Percentiles rank a stretch among this genome's conserved stretches.
These are phyloP conservation scores for Candida germanica DNA, from an alignment of 805 yeast genomes.

Conservation along the genomic window DNA sequence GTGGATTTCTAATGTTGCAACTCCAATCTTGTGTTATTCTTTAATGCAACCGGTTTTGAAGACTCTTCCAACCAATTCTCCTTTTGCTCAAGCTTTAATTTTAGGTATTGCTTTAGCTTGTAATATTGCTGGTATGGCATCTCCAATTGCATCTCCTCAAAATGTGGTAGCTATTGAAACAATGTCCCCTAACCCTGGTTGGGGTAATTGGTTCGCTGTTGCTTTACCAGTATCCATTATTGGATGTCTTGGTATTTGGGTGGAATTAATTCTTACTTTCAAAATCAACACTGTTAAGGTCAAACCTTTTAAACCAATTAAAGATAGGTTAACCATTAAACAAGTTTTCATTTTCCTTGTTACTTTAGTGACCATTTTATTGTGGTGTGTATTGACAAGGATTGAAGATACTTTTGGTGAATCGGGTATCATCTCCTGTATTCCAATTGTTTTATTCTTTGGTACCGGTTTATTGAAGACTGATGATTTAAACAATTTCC, in stretches of 20 bases:
- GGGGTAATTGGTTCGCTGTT: conserved; percentile 93
- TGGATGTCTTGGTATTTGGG: conserved; percentile 68
- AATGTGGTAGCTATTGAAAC: conserved; percentile 85
- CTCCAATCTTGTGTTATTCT: conserved; percentile 90
- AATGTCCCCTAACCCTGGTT: conserved; percentile 79
- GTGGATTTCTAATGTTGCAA: conserved; percentile 97
- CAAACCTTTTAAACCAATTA: conserved; percentile 47
- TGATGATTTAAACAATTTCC: conserved; percentile 49
- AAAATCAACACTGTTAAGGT: conserved; percentile 46
- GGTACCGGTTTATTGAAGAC: conserved; percentile 49
- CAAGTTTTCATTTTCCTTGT: conserved; percentile 44
- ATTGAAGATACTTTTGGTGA: conserved; percentile 44
- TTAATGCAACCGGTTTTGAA: conserved; percentile 87
- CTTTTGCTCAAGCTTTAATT: conserved; percentile 78
- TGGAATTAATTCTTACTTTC: conserved; percentile 64
- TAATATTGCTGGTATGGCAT: conserved; percentile 94
- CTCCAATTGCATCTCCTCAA: conserved; percentile 97
- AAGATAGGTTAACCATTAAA: conserved; percentile 41
- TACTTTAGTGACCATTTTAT: conserved; percentile 41
- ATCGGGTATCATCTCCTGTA: conserved; percentile 46
- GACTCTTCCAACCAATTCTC: conserved; percentile 74
- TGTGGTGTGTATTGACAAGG: conserved; percentile 49
- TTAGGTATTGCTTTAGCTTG: conserved; percentile 92
- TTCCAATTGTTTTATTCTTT: conserved; percentile 48
- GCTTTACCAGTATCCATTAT: conserved; percentile 75